Percentiles rank a stretch among this genome's conserved stretches.
Conservation (phyloP, 805 yeast genomes). For the Barnettozyma sp. region DNA sequence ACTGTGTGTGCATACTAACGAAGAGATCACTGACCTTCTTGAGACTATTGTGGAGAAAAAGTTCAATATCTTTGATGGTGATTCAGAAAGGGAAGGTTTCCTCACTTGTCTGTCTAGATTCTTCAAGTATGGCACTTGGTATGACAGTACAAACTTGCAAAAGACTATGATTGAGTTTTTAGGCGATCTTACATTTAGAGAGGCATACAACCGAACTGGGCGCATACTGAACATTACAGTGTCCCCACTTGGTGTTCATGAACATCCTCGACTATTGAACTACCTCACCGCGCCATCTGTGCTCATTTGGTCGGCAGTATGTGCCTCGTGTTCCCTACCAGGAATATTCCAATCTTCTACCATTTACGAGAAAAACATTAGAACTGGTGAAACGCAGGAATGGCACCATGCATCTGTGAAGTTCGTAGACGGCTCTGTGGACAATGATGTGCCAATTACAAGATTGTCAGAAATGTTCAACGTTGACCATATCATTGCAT, state of each 20-base stretch:
- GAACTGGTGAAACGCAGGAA: conserved; percentile 63
- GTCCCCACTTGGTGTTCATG: conserved; percentile 84
- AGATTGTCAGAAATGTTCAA: conserved; percentile 94
- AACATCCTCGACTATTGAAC: conserved; percentile 79
- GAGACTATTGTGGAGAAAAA: conserved; percentile 36
- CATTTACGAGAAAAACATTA: conserved; percentile 73
- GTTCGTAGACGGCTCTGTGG: conserved; percentile 94
- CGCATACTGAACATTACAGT: conserved; percentile 91
- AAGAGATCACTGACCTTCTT: conserved; percentile 56
- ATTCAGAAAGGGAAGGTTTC: conserved; percentile 33
- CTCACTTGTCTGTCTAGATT: conserved; percentile 49
- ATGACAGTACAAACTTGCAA: conserved; percentile 66
- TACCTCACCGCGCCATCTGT: conserved; percentile 79
- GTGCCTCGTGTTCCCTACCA: conserved; percentile 93
- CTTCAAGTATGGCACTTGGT: conserved; percentile 83
- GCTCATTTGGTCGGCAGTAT: conserved; percentile 79
- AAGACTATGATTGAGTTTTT: conserved; percentile 69
- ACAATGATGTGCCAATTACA: conserved; percentile 86
- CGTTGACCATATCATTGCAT: conserved; percentile 94
- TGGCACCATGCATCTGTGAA: conserved; percentile 77
- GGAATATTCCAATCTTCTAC: conserved; percentile 84
- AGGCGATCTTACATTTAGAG: conserved; percentile 89
- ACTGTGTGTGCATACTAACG: conserved; percentile 71
- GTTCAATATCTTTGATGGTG: conserved; percentile 44
- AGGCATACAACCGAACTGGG: conserved; percentile 91